Base-by-base conservation (phyloP, 345 rosid species). In the Aethionema arabicum region DNA sequence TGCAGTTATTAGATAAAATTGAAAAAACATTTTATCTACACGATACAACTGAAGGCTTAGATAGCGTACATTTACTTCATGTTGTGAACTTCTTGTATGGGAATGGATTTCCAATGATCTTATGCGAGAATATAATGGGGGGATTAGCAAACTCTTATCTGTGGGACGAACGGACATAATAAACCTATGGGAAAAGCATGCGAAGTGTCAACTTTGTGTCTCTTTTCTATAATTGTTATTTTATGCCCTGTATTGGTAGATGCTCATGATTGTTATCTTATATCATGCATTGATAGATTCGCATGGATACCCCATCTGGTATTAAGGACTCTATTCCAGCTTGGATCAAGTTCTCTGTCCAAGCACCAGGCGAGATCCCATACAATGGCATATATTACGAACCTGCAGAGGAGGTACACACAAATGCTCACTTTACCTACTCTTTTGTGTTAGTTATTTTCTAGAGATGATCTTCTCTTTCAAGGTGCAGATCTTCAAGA, bases 301-400 rank as follows among this genome's bases (percentile, higher is more conserved):
- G 80, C 51, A 89, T 93, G 99, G 88, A 90, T 43, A 89, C 99
- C 55, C 95, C 91, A 63, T 81, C 96, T 77, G 97, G 99, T 56
- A 60, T 87, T 36, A 93, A 93, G 74, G 97, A 90, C 68, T 90
- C 99, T 33, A 87, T 93, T 79, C 99, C 99, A 68, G 99, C 99
- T 72, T 93, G 99, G 99, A 89, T 93, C 61, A 90, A 87, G 78
- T 93, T 82, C 76, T 82, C 96, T 68, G 96, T 93, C 44, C 99
- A 93, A 73, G 79, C 90, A 60, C 95, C 91, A 0, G 95, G 96
- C 65, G 99, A 87, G 79, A 90, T 93, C 57, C 96, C 99, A 42
- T 93, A 82, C 75, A 78, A 79, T 74, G 99, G 99, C 57, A 81
- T 93, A 62, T 93, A 89, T 81, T 93, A 93, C 68, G 99, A 93